Evolutionary conservation across 2,329 filamentous ascomycete genomes (phyloP).

Genomic region (Exophiala viscosa): DNA sequence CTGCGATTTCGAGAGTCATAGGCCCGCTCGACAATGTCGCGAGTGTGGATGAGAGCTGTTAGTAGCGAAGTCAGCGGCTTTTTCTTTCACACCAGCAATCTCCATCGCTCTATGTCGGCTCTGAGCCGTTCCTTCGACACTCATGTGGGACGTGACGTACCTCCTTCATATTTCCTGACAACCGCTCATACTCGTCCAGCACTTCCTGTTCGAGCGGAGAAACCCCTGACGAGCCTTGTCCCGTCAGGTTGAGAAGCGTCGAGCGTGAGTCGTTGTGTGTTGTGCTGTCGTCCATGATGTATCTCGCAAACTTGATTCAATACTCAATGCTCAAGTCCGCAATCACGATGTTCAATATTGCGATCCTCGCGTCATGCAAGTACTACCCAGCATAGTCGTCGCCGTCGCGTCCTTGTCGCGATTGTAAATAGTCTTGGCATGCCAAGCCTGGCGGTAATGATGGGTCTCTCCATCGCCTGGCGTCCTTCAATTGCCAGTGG

Average conservation of each 20-base stretch:
- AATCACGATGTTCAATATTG: too few relatives aligned
- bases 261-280: slow-evolving; percentile 14
- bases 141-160: slow-evolving; percentile 47
- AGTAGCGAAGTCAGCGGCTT: neutral
- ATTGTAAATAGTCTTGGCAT: too few relatives aligned
- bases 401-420: too few relatives aligned
- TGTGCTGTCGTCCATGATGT: slow-evolving; percentile 21
- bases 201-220: slow-evolving; percentile 83
- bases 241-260: slow-evolving; percentile 15
- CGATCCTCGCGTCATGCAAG: too few relatives aligned
- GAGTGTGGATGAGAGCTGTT: slow-evolving; percentile 57
- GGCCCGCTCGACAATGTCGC: slow-evolving; percentile 66
- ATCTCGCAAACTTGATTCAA: too few relatives aligned
- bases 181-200: slow-evolving; percentile 83
- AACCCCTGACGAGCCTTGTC: slow-evolving; percentile 12
- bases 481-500: too few relatives aligned
- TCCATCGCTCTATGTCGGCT: neutral
- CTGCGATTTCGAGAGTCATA: slow-evolving; percentile 71
- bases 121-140: neutral
- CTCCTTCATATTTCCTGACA: slow-evolving; percentile 88
- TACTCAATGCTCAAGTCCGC: too few relatives aligned
- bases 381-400: too few relatives aligned
- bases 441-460: too few relatives aligned
- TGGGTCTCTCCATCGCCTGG: too few relatives aligned
- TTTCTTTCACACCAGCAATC: too few relatives aligned